Evolutionary conservation across 2,329 filamentous ascomycete genomes (phyloP), one percentile per base, ranked within the genome.

Genomic region (Tolypocladium pustulatum): DNA sequence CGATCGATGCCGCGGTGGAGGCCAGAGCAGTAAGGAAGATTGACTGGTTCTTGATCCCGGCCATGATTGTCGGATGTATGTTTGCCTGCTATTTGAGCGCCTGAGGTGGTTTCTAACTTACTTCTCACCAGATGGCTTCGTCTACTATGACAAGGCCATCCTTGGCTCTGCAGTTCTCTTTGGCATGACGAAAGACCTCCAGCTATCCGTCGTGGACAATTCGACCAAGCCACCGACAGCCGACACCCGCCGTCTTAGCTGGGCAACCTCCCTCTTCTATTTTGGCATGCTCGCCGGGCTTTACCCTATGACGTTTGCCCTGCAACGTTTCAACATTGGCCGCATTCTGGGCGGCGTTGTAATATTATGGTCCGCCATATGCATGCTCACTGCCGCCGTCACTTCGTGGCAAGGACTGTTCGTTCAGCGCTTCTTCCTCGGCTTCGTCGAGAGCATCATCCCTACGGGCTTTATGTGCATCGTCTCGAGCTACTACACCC

Each of bases 191-290:
- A 74, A 75, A 3, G 87, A 91, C 66, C 78, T 91, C 4, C 62
- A 75, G 1, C 80, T 91, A 49, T 78, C 78, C 36, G 72, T 88
- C 4, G 72, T 81, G 15, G 70, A 77, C 64, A 46, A 62, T 2
- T 65, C 68, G 1, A 73, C 72, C 0, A 68, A 64, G 1, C 85
- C 86, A 0, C 78, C 81, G 0, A 81, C 80, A 0, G 81, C 80
- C 20, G 81, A 88, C 66, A 91, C 89, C 0, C 79, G 81, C 0
- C 81, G 88, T 13, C 79, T 91, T 34, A 86, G 81, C 63, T 91
- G 88, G 88, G 88, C 88, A 2, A 91, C 87, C 0, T 90, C 86
- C 0, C 77, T 90, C 65, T 91, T 91, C 75, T 91, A 91, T 74
- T 90, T 91, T 64, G 88, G 88, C 41, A 89, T 89, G 86, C 78